phyloP scores from a whole-genome alignment of 2,329 filamentous ascomycete genomes.

The Ophiocordyceps camponoti-saundersi region DNA sequence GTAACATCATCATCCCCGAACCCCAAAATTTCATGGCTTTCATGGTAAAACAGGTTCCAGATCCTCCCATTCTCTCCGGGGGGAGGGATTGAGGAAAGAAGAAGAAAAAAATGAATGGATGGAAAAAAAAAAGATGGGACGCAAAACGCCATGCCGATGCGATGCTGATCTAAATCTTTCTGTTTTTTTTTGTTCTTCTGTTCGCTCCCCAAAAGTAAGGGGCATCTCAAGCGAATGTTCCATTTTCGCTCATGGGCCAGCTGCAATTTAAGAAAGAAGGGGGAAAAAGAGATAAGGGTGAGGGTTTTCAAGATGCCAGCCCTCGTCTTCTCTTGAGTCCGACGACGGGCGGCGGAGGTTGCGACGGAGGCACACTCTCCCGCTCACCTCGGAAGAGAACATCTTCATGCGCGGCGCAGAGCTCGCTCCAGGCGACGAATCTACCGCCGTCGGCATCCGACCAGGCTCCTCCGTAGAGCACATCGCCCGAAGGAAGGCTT shows the following conservation, averaged over 20 bases:
- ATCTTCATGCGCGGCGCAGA: conserved; percentile 10
- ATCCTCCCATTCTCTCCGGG: too few relatives aligned
- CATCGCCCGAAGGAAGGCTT: conserved; percentile 1
- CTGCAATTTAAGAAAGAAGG: too few relatives aligned
- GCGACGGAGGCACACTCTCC: too few relatives aligned
- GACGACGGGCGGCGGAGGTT: background rate
- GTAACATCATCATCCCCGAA: too few relatives aligned
- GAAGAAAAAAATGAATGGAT: too few relatives aligned
- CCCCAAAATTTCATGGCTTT: too few relatives aligned
- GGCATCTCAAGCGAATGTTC: background rate
- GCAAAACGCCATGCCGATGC: conserved; percentile 1
- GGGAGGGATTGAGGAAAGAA: too few relatives aligned
- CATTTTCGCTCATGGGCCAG: background rate
- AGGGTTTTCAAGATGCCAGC: background rate
- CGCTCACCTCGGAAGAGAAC: conserved; percentile 8
- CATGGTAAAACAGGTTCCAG: too few relatives aligned
- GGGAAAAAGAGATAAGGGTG: background rate
- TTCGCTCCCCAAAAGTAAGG: background rate
- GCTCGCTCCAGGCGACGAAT: conserved; percentile 11
- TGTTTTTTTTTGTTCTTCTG: background rate
- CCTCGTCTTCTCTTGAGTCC: background rate
- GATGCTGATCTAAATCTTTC: background rate
- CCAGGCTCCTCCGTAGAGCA: conserved; percentile 9
- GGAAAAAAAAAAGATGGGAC: too few relatives aligned
- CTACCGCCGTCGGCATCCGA: conserved; percentile 6